phyloP scores from a whole-genome alignment of 2,329 filamentous ascomycete species.

The Zymoseptoria passerinii region DNA sequence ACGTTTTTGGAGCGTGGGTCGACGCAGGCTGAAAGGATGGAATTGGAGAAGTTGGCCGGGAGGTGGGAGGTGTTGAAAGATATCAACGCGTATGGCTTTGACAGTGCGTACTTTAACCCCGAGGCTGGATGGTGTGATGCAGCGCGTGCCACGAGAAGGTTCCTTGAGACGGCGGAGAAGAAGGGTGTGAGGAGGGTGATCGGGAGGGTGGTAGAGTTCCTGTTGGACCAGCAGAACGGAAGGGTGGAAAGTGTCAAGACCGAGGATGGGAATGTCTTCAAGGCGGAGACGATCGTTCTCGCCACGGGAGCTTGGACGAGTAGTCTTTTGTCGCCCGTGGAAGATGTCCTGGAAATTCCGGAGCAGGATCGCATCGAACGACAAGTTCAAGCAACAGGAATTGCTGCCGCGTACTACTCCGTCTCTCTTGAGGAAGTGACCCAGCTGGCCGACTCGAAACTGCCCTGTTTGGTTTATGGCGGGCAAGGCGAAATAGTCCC shows the following conservation, averaged over 20 bases:
- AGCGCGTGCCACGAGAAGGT: constrained; percentile 36
- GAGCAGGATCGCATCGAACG: constrained; percentile 42
- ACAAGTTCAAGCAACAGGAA: constrained; percentile 51
- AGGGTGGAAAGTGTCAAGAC: constrained; percentile 40
- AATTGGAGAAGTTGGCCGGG: constrained; percentile 33
- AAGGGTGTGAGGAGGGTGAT: constrained; percentile 40
- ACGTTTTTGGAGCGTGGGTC: constrained; percentile 44
- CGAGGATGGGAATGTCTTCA: constrained; percentile 38
- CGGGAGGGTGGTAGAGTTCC: constrained; percentile 38
- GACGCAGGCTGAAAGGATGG: constrained; percentile 35
- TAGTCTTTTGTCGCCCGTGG: constrained; percentile 43
- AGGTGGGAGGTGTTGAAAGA: constrained; percentile 34
- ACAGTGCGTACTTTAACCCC: constrained; percentile 42
- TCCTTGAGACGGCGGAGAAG: constrained; percentile 38
- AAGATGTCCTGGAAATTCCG: constrained; percentile 36
- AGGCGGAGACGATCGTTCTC: constrained; percentile 47
- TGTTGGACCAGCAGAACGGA: constrained; percentile 28
- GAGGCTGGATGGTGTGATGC: constrained; percentile 49
- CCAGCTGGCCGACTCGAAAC: constrained; percentile 32
- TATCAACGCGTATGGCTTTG: constrained; percentile 32
- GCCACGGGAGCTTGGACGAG: constrained; percentile 52
- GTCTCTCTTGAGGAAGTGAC: constrained; percentile 44
- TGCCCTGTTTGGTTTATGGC: constrained; percentile 48
- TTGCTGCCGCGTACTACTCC: constrained; percentile 50
- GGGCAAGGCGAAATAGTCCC: constrained; percentile 42